phyloP scores from a whole-genome alignment of 495 filamentous ascomycete genomes.

The Lasiosphaeria hispida region DNA sequence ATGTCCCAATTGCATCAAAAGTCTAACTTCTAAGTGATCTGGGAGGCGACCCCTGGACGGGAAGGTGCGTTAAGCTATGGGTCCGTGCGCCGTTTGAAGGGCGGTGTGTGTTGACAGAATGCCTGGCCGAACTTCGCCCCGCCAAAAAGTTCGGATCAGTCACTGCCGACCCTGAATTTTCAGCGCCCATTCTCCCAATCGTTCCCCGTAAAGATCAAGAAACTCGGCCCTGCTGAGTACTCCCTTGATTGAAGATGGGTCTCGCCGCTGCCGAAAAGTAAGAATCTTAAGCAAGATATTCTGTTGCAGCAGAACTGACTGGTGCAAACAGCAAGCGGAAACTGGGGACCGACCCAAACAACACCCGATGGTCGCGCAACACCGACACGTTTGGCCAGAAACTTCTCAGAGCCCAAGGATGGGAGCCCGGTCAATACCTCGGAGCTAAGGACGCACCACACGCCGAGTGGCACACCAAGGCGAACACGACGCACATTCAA shows the following conservation, averaged over 20 bases:
- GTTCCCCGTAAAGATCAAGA: constrained; percentile 1
- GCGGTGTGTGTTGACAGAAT: constrained; percentile 28
- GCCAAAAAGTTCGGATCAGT: constrained; percentile 3
- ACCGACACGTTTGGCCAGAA: constrained; percentile 80
- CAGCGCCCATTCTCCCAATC: background rate
- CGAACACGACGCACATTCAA: constrained; percentile 73
- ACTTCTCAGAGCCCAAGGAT: constrained; percentile 83
- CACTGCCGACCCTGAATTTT: background rate
- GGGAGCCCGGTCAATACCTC: constrained; percentile 78
- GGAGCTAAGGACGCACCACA: constrained; percentile 73
- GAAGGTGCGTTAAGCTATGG: too few relatives aligned
- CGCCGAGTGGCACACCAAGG: constrained; percentile 68
- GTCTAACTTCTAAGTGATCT: too few relatives aligned
- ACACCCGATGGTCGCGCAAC: constrained; percentile 83
- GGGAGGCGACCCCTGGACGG: too few relatives aligned
- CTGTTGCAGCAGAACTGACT: constrained; percentile 20
- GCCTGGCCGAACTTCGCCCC: background rate
- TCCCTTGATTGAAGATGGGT: constrained; percentile 55
- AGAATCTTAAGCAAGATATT: constrained; percentile 13
- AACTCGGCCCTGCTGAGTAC: constrained; percentile 20
- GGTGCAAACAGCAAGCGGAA: constrained; percentile 64
- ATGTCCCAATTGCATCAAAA: too few relatives aligned
- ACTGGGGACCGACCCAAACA: constrained; percentile 86
- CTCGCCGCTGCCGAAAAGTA: constrained; percentile 73
- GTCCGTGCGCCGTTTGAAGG: background rate